Evolutionary conservation across 495 filamentous ascomycete genomes (phyloP), one percentile per base, ranked within the genome.

Genomic region (Hyaloscypha finlandica): DNA sequence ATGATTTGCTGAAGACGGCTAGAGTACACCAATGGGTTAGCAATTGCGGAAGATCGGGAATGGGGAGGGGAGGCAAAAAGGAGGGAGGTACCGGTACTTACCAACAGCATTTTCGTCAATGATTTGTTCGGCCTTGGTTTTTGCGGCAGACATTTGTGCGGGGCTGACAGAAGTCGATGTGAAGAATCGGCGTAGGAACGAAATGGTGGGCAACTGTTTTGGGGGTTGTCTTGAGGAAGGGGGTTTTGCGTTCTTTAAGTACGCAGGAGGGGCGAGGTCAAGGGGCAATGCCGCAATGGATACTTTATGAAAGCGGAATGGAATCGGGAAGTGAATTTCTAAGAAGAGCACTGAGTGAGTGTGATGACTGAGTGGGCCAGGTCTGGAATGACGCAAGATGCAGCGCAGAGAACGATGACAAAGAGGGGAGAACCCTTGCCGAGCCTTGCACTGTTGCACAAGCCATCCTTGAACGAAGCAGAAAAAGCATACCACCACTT

Each of bases 1-100:
- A 97, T 16, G 89, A 92, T 81, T 99, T 99, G 77, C 87, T 91
- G 86, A 99, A 99, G 70, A 99, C 90, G 67, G 94, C 92, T 94
- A 37, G 22, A 51, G 12, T 8, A 35, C 62, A 14, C 12, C 12
- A 54, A 20, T n/a, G 11, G 2, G 30, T 64, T 22, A 59, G 37
- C 42, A 31, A 4, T 19, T 31, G 33, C 25, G 5, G 20, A 30
- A 42, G 5, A 52, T 25, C 14, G 20, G 48, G 52, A 25, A 14
- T 9, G 48, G 52, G 58, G n/a, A 2, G 57, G 22, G 52, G 19
- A 37, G 45, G 8, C 6, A 29, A 19, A 1, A 86, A 25, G 25
- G 25, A 25, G 25, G 25, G 25, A 25, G n/a, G n/a, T n/a, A n/a
- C n/a, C n/a, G n/a, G 25, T 25, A 25, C 89, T 55, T 83, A 93